Conservation (phyloP, 257 asterid genomes). For the Eucommia ulmoides region DNA sequence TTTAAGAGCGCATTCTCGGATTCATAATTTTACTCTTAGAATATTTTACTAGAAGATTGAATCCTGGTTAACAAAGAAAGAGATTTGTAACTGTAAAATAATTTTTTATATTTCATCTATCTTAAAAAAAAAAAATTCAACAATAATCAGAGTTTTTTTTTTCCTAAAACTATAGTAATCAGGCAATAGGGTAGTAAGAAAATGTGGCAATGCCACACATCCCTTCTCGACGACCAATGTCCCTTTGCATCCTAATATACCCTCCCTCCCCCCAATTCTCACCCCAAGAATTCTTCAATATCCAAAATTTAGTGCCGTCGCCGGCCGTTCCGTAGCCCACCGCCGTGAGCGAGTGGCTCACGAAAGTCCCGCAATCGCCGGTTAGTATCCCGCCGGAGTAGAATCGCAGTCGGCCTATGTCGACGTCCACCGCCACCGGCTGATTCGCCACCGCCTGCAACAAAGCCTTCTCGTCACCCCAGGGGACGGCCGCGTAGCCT, state of each 20-base stretch:
- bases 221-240: background rate
- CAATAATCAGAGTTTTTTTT: too few species aligned
- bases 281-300: background rate
- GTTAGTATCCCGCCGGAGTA: background rate
- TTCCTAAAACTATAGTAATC: too few species aligned
- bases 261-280: background rate
- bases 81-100: too few species aligned
- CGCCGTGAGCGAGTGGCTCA: background rate
- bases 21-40: too few species aligned
- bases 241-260: background rate
- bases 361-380: background rate
- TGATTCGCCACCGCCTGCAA: background rate
- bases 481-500: background rate
- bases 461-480: background rate
- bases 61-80: too few species aligned
- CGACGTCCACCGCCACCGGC: background rate
- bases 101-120: too few species aligned
- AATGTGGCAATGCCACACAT: background rate
- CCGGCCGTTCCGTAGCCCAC: background rate
- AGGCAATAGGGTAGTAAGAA: background rate
- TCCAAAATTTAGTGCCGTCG: background rate
- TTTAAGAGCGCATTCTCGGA: too few species aligned
- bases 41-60: too few species aligned
- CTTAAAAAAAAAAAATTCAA: too few species aligned
- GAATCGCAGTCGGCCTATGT: background rate